phyloP scores from a whole-genome alignment of 2,329 filamentous ascomycete species.

The Fusarium citri region DNA sequence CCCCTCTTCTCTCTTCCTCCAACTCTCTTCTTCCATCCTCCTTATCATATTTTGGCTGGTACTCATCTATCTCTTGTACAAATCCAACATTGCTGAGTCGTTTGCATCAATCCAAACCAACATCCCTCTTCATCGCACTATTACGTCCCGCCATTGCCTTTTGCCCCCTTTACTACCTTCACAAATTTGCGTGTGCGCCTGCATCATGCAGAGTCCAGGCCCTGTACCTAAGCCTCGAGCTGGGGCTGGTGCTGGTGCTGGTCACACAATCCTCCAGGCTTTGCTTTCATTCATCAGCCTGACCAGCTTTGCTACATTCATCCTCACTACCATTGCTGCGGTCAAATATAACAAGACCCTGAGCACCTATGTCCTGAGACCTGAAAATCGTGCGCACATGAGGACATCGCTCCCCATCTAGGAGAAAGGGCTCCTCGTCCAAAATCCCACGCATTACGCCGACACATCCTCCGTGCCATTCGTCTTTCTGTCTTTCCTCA shows the following conservation, averaged over 20 bases:
- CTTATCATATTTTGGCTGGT: conserved; percentile 5
- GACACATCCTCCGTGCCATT: conserved; percentile 26
- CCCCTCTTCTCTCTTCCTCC: not conserved
- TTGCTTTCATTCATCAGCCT: conserved; percentile 39
- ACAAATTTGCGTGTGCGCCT: not conserved
- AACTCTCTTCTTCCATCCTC: conserved; percentile 10
- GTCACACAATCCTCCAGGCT: conserved; percentile 21
- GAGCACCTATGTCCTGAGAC: too few relatives aligned
- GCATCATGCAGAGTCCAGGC: not conserved
- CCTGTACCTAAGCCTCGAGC: not conserved
- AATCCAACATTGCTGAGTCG: not conserved
- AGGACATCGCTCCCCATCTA: not conserved
- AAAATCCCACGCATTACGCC: not conserved
- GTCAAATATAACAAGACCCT: not conserved
- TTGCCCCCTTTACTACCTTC: not conserved
- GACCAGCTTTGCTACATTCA: conserved; percentile 39
- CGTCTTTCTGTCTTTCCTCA: conserved; percentile 31
- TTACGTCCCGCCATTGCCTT: not conserved
- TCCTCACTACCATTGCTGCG: conserved; percentile 30
- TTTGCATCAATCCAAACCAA: not conserved
- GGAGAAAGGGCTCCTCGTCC: not conserved
- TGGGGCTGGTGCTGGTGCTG: too few relatives aligned
- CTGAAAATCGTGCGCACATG: not conserved
- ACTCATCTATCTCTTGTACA: not conserved
- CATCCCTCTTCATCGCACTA: not conserved